Evolutionary conservation across 306 rosid species (phyloP).

Genomic region (Gastrolobium villosum): DNA sequence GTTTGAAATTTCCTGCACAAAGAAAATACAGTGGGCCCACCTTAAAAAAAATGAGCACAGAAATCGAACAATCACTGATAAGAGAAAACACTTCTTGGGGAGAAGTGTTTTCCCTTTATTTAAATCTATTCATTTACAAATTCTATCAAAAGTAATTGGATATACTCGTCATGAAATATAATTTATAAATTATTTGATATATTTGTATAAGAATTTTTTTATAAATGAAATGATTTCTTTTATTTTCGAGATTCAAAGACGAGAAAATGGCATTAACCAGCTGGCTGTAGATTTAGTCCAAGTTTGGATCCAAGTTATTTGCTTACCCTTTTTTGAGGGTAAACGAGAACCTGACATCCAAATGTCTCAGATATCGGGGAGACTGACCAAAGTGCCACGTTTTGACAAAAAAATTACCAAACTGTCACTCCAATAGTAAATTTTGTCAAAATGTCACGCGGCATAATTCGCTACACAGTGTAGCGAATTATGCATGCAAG

Average conservation of each 20-base stretch:
- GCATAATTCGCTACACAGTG: no score
- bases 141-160: not conserved
- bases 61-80: no score
- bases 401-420: no score
- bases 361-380: not conserved
- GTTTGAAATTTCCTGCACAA: no score
- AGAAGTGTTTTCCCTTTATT: not conserved
- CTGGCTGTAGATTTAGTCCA: constrained; percentile 11
- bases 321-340: constrained; percentile 10
- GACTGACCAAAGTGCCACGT: no score
- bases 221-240: not conserved
- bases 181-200: not conserved
- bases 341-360: not conserved
- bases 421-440: no score
- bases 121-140: not conserved
- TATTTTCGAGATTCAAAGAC: constrained; percentile 10
- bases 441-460: no score
- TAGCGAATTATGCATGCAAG: no score
- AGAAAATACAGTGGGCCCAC: no score
- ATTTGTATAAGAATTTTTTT: not conserved
- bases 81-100: no score
- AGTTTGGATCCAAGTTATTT: constrained; percentile 38
- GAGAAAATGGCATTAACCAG: not conserved
- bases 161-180: not conserved
- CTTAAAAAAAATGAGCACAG: no score